Evolutionary conservation across 108 stramenopile species (phyloP), one percentile per base, ranked within the genome.

Genomic region (Cafeteria roenbergensis): DNA sequence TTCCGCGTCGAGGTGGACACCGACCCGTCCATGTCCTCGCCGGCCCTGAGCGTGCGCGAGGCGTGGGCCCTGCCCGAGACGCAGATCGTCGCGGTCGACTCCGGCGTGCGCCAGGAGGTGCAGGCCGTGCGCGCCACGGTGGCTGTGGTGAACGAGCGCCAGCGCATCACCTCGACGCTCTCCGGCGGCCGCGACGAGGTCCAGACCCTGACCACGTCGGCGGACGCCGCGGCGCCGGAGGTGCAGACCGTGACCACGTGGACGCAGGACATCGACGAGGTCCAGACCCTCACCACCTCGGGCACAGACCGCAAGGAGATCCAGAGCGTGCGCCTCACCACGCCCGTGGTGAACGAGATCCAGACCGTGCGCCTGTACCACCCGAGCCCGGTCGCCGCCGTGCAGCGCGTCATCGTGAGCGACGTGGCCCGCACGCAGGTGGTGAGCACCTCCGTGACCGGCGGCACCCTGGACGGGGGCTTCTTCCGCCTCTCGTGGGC

Each of bases 1-100:
- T 86, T 82, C 67, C 27, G 76, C 22, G 71, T 90, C 12, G 83
- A 87, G 42, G 17, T 17, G 42, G 17, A 17, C 42, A 48, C 42
- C 42, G 42, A 48, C 12, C 6, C 42, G 42, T 17, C 42, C 6
- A 48, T 48, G 12, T 48, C 42, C 42, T 12, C 12, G 12, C 12
- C 6, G 6, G 42, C 6, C 42, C 17, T 12, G 12, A 17, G 12
- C 42, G 17, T 48, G 42, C 6, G 12, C 6, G 42, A 48, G 17
- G 42, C 6, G 42, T 48, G 17, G 12, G 17, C 17, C 42, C 17
- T 48, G 12, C 42, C 6, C 42, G 42, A 48, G 42, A 48, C 42
- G 6, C 42, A 48, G 42, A 17, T 17, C 6, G 17, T 48, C 42
- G 42, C 17, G 42, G 12, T 48, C 17, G 42, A 48, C 12, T 6